phyloP scores from a whole-genome alignment of 169 alveolate species.

The Plasmodium malariae region DNA sequence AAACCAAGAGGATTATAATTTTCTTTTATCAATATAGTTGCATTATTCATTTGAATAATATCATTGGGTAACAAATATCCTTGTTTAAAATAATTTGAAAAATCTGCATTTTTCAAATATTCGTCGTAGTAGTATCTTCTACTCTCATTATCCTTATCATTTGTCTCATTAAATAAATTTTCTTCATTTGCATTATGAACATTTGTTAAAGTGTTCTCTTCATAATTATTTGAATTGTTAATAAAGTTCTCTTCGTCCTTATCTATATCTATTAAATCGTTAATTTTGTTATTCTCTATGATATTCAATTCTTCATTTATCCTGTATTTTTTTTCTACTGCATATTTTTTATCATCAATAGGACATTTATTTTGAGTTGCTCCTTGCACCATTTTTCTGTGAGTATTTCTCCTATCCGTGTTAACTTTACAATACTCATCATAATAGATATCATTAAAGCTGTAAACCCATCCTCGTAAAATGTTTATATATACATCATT shows the following conservation, averaged over 20 bases:
- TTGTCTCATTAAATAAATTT: constrained; percentile 39
- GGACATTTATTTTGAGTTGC: neutral
- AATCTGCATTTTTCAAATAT: constrained; percentile 43
- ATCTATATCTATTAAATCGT: constrained; percentile 61
- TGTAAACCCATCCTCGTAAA: constrained; percentile 70
- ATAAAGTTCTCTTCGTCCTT: constrained; percentile 59
- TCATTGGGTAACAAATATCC: constrained; percentile 61
- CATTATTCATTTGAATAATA: constrained; percentile 40
- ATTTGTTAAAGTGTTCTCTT: neutral
- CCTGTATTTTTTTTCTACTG: neutral
- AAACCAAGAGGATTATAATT: constrained; percentile 71
- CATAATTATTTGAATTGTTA: constrained; percentile 28
- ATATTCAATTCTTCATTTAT: neutral
- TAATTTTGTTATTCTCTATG: constrained; percentile 21
- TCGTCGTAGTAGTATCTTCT: constrained; percentile 6
- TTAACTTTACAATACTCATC: constrained; percentile 17
- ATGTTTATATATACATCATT: constrained; percentile 42
- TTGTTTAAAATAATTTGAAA: constrained; percentile 33
- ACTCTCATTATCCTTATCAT: neutral
- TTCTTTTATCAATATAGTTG: constrained; percentile 46
- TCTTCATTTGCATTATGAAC: constrained; percentile 14
- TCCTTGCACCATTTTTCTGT: neutral
- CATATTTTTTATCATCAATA: neutral
- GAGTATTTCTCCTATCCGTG: neutral
- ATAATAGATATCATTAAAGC: constrained; percentile 32